Base-by-base conservation (phyloP, 2,329 filamentous ascomycete genomes). In the Penicillium sp. region DNA sequence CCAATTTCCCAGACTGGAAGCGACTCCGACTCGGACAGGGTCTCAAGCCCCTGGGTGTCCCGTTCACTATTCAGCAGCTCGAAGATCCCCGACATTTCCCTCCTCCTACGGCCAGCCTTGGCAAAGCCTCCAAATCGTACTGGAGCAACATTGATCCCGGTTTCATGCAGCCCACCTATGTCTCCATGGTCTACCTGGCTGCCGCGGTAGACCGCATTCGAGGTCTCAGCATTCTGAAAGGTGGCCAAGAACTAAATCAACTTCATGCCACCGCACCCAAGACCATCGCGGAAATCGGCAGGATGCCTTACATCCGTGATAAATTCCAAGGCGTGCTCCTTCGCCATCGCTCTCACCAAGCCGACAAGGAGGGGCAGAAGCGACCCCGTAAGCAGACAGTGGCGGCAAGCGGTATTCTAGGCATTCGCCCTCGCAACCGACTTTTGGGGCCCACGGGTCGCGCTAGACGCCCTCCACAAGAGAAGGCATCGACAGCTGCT, bases 1-100 rank as follows among this genome's bases (percentile, higher is more conserved):
- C 85, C 1, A 82, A 85, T 37, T 96, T 92, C 84, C 84, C 85
- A 11, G 91, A 92, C 25, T 97, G 92, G 91, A 68, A 66, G 5
- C 62, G 69, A 54, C 65, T 80, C 34, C 67, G 68, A 15, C 72
- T 72, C 59, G 74, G 77, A 22, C 69, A 69, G 54, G 69, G 68
- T 5, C 25, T 72, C 28, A 70, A 71, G 41, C 74, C 75, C 10
- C 52, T 63, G 10, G 66, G 66, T 35, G 71, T 69, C 10, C 69
- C 73, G 34, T 60, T 57, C 34, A 67, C 68, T 12, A 67, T 76
- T 39, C 70, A 74, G 48, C 60, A 71, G 38, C 60, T 78, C n/a
- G 74, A 79, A 49, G 62, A 65, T 12, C 66, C 59, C 5, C 67
- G 52, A 25, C 57, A 54, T n/a, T 60, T 39, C 17, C 35, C 38